A percentile compares a stretch with the other conserved stretches of the same genome.
phyloP scores from a whole-genome alignment of 768 basidiomycete genomes.

The Boletus tomentosulus region DNA sequence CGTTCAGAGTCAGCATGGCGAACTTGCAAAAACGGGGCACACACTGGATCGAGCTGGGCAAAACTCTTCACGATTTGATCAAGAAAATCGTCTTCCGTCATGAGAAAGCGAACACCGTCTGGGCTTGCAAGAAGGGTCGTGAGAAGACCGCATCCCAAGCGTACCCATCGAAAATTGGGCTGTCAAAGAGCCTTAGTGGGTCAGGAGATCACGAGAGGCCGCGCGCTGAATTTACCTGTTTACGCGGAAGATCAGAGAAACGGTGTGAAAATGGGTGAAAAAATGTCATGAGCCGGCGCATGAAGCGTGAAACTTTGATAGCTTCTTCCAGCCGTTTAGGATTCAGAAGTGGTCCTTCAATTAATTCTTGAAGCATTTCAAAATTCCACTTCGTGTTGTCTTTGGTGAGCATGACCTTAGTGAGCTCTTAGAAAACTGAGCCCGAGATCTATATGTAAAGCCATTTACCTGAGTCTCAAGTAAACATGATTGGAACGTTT shows the following conservation, averaged over 20 bases:
- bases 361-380: conserved; percentile 79
- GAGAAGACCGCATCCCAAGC: conserved; percentile 76
- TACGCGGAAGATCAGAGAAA: conserved; percentile 78
- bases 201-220: conserved; percentile 2
- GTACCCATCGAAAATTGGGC: conserved; percentile 82
- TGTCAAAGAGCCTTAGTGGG: conserved; percentile 26
- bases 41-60: conserved; percentile 87
- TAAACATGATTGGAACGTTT: conserved; percentile 77
- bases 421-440: not conserved
- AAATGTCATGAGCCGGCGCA: conserved; percentile 88
- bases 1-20: not conserved
- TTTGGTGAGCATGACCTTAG: conserved; percentile 78
- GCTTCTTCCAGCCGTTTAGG: conserved; percentile 93
- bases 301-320: conserved; percentile 83
- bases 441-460: not conserved
- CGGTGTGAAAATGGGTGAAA: conserved; percentile 87
- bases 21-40: conserved; percentile 18
- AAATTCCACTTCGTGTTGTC: conserved; percentile 93
- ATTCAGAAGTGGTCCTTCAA: conserved; percentile 90
- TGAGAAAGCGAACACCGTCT: conserved; percentile 81
- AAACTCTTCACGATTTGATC: conserved; percentile 82
- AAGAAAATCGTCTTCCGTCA: conserved; percentile 80
- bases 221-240: conserved; percentile 42
- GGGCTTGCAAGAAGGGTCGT: conserved; percentile 77
- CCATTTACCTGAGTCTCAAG: conserved; percentile 76